A percentile compares a stretch with the other conserved stretches of the same genome.
These are phyloP conservation scores for Dovyalis caffra DNA, from an alignment of 345 rosid genomes.

Conservation along the genomic window DNA sequence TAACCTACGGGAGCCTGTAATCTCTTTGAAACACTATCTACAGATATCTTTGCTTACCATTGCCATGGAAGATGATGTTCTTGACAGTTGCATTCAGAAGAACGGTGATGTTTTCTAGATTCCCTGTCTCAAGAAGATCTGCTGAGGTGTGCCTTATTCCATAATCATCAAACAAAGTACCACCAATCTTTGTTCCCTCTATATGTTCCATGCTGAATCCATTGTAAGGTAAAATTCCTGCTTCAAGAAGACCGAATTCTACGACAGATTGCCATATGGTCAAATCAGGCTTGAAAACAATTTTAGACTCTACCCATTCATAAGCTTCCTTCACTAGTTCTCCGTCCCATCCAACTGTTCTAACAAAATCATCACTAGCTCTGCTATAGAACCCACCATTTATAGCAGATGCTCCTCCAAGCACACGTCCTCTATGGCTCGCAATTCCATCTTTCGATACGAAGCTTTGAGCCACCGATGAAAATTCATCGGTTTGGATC, in stretches of 20 bases:
- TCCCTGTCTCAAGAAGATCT: conserved; percentile 59
- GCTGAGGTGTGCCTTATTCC: conserved; percentile 73
- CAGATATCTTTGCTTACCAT: conserved; percentile 21
- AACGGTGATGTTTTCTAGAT: conserved; percentile 44
- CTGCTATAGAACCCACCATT: conserved; percentile 75
- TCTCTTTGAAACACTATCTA: background rate
- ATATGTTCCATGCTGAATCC: conserved; percentile 68
- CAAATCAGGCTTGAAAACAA: conserved; percentile 53
- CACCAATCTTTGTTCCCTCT: conserved; percentile 76
- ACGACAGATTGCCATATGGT: conserved; percentile 66
- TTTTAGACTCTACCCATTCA: conserved; percentile 69
- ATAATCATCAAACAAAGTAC: conserved; percentile 51
- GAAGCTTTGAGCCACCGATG: conserved; percentile 63
- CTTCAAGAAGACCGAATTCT: conserved; percentile 70
- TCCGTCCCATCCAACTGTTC: conserved; percentile 56
- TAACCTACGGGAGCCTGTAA: too few relatives aligned
- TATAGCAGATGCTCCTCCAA: conserved; percentile 70
- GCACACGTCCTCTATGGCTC: conserved; percentile 57
- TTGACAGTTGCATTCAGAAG: conserved; percentile 61
- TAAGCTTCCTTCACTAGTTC: conserved; percentile 58
- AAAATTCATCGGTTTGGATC: conserved; percentile 51
- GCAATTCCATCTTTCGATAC: conserved; percentile 51
- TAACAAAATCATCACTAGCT: conserved; percentile 58
- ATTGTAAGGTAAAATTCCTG: conserved; percentile 63
- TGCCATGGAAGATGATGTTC: conserved; percentile 43